Conservation (phyloP, 1,284 basidiomycete genomes). For the Cryptococcus depauperatus region DNA sequence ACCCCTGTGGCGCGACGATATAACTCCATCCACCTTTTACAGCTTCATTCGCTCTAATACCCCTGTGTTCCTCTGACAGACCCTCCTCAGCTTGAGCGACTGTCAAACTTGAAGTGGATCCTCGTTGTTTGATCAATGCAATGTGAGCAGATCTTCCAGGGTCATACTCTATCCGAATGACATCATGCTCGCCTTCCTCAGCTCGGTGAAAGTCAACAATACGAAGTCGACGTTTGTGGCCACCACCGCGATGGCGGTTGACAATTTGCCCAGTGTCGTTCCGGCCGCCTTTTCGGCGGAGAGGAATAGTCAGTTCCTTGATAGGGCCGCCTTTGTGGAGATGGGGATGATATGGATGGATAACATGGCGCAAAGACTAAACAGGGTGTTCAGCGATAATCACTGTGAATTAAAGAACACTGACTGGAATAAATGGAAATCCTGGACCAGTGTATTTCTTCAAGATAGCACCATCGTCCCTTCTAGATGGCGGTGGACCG, state of each 20-base stretch:
- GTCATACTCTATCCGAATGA: conserved; percentile 93
- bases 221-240: conserved; percentile 78
- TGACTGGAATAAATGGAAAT: conserved; percentile 40
- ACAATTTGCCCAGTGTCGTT: conserved; percentile 77
- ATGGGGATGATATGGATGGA: conserved; percentile 70
- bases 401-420: conserved; percentile 6
- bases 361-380: conserved; percentile 71
- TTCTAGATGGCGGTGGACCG: conserved; percentile 18
- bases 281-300: conserved; percentile 77
- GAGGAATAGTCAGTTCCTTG: conserved; percentile 71
- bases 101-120: conserved; percentile 31
- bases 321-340: conserved; percentile 76
- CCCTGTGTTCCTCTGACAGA: conserved; percentile 10
- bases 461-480: conserved; percentile 24
- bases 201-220: conserved; percentile 77
- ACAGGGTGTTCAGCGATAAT: not conserved
- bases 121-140: conserved; percentile 57
- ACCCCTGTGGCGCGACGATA: conserved; percentile 82
- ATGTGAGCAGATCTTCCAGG: conserved; percentile 90
- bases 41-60: conserved; percentile 18
- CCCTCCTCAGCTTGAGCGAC: conserved; percentile 26
- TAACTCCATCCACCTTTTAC: conserved; percentile 56
- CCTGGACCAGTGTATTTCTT: conserved; percentile 40
- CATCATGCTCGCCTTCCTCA: conserved; percentile 72
- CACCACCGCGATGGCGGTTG: conserved; percentile 82